These are phyloP conservation scores for Aspergillus transmontanensis DNA, from an alignment of 2,329 filamentous ascomycete species.

Conservation along the genomic window DNA sequence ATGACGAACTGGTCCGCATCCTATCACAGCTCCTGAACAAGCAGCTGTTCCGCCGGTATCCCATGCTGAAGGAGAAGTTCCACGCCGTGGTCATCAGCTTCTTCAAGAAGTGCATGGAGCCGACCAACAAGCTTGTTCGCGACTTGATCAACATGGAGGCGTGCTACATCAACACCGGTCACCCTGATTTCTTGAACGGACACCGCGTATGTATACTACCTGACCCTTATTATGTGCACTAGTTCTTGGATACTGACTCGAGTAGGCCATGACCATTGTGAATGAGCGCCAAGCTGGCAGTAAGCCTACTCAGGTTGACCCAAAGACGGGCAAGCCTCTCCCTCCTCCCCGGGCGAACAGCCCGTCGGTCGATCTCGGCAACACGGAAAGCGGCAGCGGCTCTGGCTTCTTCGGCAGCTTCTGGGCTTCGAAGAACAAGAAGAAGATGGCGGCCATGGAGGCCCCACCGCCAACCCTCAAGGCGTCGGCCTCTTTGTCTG, in stretches of 20 bases:
- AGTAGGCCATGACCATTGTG: conserved; percentile 90
- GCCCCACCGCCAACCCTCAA: conserved; percentile 89
- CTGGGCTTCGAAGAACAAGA: conserved; percentile 99
- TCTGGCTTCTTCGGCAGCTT: conserved; percentile 96
- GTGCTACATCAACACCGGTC: conserved; percentile 97
- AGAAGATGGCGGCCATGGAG: conserved; percentile 99
- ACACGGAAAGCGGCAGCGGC: conserved; percentile 58
- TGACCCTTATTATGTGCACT: not conserved
- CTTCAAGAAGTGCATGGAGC: conserved; percentile 98
- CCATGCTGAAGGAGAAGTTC: conserved; percentile 94
- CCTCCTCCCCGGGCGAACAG: conserved; percentile 77
- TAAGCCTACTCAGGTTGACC: conserved; percentile 93
- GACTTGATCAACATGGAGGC: conserved; percentile 95
- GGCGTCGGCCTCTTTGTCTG: conserved; percentile 88
- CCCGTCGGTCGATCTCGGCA: conserved; percentile 63
- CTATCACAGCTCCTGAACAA: conserved; percentile 87
- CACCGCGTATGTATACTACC: conserved; percentile 65
- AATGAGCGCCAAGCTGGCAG: conserved; percentile 82
- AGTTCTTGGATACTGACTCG: conserved; percentile 21
- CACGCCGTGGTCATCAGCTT: conserved; percentile 89
- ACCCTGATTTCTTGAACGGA: conserved; percentile 96
- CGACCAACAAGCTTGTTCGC: conserved; percentile 92
- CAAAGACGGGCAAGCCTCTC: conserved; percentile 96
- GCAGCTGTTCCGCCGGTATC: conserved; percentile 88
- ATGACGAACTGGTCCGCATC: conserved; percentile 95